These are phyloP conservation scores for Pleurotus giganteus DNA, from an alignment of 768 basidiomycete genomes.

Conservation along the genomic window DNA sequence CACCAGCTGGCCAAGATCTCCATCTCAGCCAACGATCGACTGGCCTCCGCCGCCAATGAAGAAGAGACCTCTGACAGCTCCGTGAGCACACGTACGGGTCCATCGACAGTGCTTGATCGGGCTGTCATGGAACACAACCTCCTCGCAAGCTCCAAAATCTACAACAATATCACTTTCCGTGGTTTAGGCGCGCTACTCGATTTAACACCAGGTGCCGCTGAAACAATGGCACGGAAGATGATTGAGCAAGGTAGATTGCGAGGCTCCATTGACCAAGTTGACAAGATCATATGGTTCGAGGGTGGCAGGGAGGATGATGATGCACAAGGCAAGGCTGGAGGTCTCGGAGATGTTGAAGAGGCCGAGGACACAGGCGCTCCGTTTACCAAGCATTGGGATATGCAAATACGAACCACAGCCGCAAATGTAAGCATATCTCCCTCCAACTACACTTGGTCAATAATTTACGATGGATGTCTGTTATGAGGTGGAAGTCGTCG, in stretches of 20 bases:
- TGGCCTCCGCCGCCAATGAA: constrained; percentile 61
- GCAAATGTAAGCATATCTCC: constrained; percentile 71
- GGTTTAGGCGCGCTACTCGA: constrained; percentile 91
- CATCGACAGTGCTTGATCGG: constrained; percentile 92
- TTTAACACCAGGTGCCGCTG: constrained; percentile 88
- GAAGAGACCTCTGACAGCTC: constrained; percentile 32
- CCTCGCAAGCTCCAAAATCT: constrained; percentile 93
- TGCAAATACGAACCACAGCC: constrained; percentile 85
- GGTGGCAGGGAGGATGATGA: constrained; percentile 83
- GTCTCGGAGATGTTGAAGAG: constrained; percentile 85
- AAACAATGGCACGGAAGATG: constrained; percentile 98
- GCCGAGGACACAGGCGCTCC: constrained; percentile 86
- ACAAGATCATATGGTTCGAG: constrained; percentile 93
- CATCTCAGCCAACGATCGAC: constrained; percentile 78
- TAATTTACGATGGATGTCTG: constrained; percentile 10
- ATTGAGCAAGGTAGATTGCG: constrained; percentile 95
- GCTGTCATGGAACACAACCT: constrained; percentile 99
- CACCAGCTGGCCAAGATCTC: constrained; percentile 95
- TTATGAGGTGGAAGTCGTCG: constrained; percentile 76
- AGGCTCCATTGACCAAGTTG: constrained; percentile 95
- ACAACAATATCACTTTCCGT: constrained; percentile 94
- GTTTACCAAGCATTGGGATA: constrained; percentile 96
- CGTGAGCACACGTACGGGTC: constrained; percentile 78
- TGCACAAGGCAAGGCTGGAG: constrained; percentile 92
- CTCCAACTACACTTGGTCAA: background rate